phyloP scores from a whole-genome alignment of 2,329 filamentous ascomycete genomes.

The Cercospora sp. region DNA sequence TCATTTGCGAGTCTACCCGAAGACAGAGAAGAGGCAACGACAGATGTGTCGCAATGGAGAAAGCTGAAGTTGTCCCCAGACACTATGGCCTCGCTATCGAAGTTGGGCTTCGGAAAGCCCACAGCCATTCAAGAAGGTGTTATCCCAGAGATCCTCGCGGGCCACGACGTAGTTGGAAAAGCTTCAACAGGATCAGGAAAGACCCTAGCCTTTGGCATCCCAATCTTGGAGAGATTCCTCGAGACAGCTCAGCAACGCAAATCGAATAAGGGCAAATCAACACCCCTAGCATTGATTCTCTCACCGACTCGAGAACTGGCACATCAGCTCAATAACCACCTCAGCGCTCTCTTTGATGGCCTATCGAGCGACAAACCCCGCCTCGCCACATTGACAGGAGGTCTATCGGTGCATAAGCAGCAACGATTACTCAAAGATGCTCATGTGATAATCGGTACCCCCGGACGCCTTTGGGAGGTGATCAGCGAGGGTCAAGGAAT shows the following conservation, averaged over 20 bases:
- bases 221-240: conserved; percentile 83
- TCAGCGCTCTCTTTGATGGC: conserved; percentile 70
- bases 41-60: conserved; percentile 78
- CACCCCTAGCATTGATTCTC: conserved; percentile 74
- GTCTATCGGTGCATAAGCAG: conserved; percentile 92
- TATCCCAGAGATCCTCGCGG: conserved; percentile 79
- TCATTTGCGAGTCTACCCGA: conserved; percentile 51
- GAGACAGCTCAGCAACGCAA: conserved; percentile 40
- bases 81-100: conserved; percentile 71
- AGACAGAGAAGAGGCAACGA: conserved; percentile 56
- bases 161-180: conserved; percentile 92
- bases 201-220: conserved; percentile 90
- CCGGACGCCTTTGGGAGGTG: conserved; percentile 91
- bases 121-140: conserved; percentile 77
- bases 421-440: conserved; percentile 79
- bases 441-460: conserved; percentile 82
- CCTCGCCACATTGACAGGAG: conserved; percentile 87
- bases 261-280: conserved; percentile 37
- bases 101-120: conserved; percentile 75
- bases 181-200: conserved; percentile 96
- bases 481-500: conserved; percentile 73
- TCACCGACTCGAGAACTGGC: conserved; percentile 92
- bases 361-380: conserved; percentile 58
- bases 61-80: conserved; percentile 70
- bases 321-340: conserved; percentile 83